These are phyloP conservation scores for Gyromitra esculenta DNA, from an alignment of 2,329 filamentous ascomycete species.

Conservation along the genomic window DNA sequence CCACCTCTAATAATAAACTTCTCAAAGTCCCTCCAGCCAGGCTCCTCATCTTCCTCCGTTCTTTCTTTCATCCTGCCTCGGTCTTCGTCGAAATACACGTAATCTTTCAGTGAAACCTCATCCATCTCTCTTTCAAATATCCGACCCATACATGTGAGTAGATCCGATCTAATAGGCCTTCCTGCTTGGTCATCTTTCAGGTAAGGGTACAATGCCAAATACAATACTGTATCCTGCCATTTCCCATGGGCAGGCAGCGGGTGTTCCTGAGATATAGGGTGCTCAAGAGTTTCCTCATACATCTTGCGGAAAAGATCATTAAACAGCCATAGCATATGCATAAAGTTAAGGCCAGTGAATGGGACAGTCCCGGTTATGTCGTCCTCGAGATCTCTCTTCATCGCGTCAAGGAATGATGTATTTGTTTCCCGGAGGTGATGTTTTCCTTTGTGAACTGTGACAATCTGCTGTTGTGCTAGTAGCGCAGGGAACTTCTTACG, in stretches of 20 bases:
- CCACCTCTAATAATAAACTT: constrained; percentile 27
- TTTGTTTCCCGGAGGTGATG: constrained; percentile 34
- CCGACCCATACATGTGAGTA: constrained; percentile 26
- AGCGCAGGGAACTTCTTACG: constrained; percentile 31
- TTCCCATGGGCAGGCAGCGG: constrained; percentile 33
- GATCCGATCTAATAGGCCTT: constrained; percentile 13
- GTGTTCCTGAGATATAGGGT: constrained; percentile 23
- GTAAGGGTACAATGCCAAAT: constrained; percentile 25
- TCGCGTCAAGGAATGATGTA: constrained; percentile 30
- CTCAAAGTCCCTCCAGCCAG: constrained; percentile 34
- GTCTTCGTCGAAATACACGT: constrained; percentile 26
- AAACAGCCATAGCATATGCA: constrained; percentile 20
- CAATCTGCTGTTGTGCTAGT: constrained; percentile 11
- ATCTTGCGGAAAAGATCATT: constrained; percentile 36
- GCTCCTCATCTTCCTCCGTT: constrained; percentile 34
- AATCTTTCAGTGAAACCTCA: constrained; percentile 21
- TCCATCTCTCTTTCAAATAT: constrained; percentile 30
- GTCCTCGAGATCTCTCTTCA: constrained; percentile 27
- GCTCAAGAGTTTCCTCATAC: constrained; percentile 22
- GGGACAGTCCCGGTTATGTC: constrained; percentile 22
- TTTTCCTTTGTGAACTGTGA: constrained; percentile 15
- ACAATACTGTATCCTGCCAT: constrained; percentile 36
- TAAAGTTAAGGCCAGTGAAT: constrained; percentile 30
- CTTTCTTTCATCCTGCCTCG: constrained; percentile 2
- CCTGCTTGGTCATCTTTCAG: constrained; percentile 28